Base-by-base conservation (phyloP, 2,329 filamentous ascomycete species). In the Ceratocystis destructans region DNA sequence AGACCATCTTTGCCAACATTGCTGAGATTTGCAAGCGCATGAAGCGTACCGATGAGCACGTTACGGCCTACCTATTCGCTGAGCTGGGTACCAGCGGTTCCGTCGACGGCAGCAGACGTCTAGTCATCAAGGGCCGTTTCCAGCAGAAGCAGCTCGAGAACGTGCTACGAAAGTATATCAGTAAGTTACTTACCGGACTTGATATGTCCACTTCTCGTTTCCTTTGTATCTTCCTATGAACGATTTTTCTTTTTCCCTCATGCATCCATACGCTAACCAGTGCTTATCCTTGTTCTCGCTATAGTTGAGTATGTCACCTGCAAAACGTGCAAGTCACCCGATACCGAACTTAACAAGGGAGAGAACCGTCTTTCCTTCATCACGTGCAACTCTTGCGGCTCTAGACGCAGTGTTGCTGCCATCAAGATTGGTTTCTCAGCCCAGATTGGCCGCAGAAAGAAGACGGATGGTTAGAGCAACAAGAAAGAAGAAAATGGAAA, bases 381-480 rank as follows among this genome's bases (percentile, higher is more conserved):
- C 75, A 96, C 92, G 68, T 96, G 93, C 86, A 96, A 78, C 75
- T 88, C 87, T 68, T 90, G 88, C 73, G 87, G 87, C 70, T 89
- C 86, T 64, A 83, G 93, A 78, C 88, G 92, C 76, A 91, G 87
- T 74, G 93, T 97, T 76, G 90, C 90, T 69, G 92, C 94, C 71
- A 99, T 99, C 88, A 99, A 99, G 87, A 96, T 91, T 69, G 94
- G 94, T 91, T 99, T 99, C 91, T 95, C 92, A 74, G 94, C 94
- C 77, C 94, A 97, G 80, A 89, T 99, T 77, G 94, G 94, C 77
- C 96, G 96, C 88, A 88, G 94, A 84, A 94, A 87, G 83, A 95
- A 95, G 85, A 88, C 91, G 81, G 85, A 90, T 77, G 88, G 83
- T 77, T 95, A 41, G 91, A 82, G 70, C 68, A 67, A 48, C 20